Percentiles rank a stretch among this genome's conserved stretches.
phyloP scores from a whole-genome alignment of 768 basidiomycete species.

The Phylloporus rhodoxanthus region DNA sequence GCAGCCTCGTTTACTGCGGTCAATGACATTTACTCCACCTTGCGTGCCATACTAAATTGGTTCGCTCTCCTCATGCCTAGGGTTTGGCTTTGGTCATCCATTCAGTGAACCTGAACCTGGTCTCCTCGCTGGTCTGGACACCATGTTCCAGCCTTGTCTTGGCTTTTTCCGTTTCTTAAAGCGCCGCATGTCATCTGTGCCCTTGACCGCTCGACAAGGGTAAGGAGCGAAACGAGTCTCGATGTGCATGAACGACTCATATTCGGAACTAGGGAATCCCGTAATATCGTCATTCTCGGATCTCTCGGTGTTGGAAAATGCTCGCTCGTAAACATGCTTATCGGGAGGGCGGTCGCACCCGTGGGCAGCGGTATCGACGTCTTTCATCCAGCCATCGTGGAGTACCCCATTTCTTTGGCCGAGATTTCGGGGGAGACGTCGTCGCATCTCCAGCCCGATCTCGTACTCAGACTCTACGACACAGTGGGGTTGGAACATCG shows the following conservation, averaged over 20 bases:
- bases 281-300: constrained; percentile 20
- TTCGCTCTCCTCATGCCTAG: neutral
- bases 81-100: neutral
- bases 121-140: neutral
- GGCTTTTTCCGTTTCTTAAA: neutral
- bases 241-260: neutral
- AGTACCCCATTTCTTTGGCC: constrained; percentile 6
- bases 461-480: constrained; percentile 13
- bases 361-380: constrained; percentile 21
- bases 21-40: neutral
- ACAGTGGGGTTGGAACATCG: constrained; percentile 17
- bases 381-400: constrained; percentile 10
- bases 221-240: constrained; percentile 2
- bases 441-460: neutral
- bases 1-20: neutral
- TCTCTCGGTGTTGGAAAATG: constrained; percentile 34
- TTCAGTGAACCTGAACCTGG: neutral
- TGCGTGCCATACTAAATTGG: neutral
- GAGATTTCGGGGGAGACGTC: neutral
- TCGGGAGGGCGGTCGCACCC: constrained; percentile 20
- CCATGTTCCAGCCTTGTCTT: neutral
- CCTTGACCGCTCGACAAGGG: constrained; percentile 1
- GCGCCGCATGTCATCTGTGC: neutral
- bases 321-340: constrained; percentile 37
- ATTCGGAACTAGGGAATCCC: neutral